Percentiles rank a stretch among this genome's conserved stretches.
phyloP scores from a whole-genome alignment of 1,139 yeast species.

The Diutina catenulata region DNA sequence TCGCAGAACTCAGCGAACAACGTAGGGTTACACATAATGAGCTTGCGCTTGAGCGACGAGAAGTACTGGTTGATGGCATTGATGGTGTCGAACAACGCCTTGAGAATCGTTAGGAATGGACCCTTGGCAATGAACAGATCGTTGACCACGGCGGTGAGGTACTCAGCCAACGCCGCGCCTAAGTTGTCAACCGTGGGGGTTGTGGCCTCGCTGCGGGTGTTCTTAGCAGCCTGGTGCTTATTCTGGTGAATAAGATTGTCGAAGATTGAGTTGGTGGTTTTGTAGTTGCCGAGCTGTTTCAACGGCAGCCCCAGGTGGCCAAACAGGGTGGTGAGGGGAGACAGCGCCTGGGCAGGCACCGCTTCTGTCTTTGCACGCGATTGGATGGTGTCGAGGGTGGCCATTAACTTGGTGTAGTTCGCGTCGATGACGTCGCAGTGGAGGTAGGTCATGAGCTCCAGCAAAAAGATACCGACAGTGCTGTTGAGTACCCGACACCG shows the following conservation, averaged over 20 bases:
- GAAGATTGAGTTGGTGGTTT: background rate
- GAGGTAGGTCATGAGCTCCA: slow-evolving; percentile 44
- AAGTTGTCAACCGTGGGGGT: background rate
- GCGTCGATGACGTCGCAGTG: slow-evolving; percentile 50
- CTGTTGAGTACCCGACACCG: slow-evolving; percentile 47
- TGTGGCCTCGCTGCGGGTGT: background rate
- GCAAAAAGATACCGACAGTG: slow-evolving; percentile 50
- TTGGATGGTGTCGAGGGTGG: slow-evolving; percentile 11
- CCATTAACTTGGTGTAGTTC: slow-evolving; percentile 35
- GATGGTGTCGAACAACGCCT: background rate
- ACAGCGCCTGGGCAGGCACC: background rate
- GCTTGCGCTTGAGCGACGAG: background rate
- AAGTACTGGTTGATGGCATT: background rate
- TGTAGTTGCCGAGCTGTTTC: background rate
- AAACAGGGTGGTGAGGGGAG: background rate
- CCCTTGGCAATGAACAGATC: background rate
- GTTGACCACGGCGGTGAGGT: background rate
- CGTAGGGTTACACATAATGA: background rate
- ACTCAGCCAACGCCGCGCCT: background rate
- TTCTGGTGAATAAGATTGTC: background rate
- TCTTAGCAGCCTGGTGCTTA: background rate
- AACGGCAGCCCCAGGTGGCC: background rate
- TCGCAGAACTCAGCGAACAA: background rate
- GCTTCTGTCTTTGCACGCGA: background rate
- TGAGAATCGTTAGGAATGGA: background rate